Evolutionary conservation across 495 filamentous ascomycete species (phyloP).

Genomic region (Lepraria neglecta): DNA sequence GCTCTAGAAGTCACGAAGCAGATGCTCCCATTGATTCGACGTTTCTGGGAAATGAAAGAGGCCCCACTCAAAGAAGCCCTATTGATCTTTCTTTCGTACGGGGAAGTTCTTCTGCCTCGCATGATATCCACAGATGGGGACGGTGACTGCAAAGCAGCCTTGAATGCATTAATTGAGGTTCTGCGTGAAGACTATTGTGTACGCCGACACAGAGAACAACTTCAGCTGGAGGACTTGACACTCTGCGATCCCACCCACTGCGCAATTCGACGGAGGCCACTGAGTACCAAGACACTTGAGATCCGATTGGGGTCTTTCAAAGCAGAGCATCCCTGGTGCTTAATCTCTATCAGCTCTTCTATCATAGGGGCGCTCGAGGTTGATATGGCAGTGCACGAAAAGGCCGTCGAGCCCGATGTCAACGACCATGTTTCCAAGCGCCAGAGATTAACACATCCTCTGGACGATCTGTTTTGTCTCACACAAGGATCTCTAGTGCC

Average conservation of each 20-base stretch:
- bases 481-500: constrained; percentile 49
- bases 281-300: constrained; percentile 30
- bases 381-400: background rate
- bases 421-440: constrained; percentile 45
- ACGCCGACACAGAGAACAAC: constrained; percentile 61
- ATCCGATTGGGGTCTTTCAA: constrained; percentile 39
- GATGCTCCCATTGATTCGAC: constrained; percentile 62
- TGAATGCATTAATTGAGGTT: constrained; percentile 51
- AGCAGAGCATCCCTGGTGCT: constrained; percentile 47
- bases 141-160: constrained; percentile 28
- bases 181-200: constrained; percentile 67
- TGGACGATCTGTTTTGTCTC: constrained; percentile 58
- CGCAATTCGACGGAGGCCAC: constrained; percentile 18
- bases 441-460: constrained; percentile 49
- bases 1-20: constrained; percentile 50
- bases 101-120: constrained; percentile 52
- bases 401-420: background rate
- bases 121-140: constrained; percentile 25
- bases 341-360: constrained; percentile 30
- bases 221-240: constrained; percentile 68
- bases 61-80: constrained; percentile 61
- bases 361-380: constrained; percentile 17
- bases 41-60: constrained; percentile 66
- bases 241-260: constrained; percentile 42
- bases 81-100: constrained; percentile 62